phyloP scores from a whole-genome alignment of 2,329 filamentous ascomycete genomes.

The Magnaporthiopsis poae region DNA sequence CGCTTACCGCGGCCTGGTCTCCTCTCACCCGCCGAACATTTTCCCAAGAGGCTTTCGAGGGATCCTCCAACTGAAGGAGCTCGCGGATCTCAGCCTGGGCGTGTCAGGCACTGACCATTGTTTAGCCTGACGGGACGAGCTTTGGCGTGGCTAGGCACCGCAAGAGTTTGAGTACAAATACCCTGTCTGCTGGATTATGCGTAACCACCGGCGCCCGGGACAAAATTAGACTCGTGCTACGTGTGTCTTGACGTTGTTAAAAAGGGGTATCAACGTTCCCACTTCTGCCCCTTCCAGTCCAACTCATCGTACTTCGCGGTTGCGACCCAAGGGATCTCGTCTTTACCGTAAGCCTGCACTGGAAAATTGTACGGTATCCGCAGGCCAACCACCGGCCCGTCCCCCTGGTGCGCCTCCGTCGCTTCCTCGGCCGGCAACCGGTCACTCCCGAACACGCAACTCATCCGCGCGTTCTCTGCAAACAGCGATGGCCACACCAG shows the following conservation, averaged over 20 bases:
- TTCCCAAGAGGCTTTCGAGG: neutral
- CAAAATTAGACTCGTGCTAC: neutral
- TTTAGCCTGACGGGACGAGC: no score
- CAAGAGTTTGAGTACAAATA: neutral
- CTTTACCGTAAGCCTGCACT: constrained; percentile 50
- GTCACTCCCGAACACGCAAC: constrained; percentile 58
- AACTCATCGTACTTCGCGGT: constrained; percentile 47
- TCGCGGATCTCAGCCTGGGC: no score
- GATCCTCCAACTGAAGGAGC: neutral
- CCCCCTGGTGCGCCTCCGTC: constrained; percentile 13
- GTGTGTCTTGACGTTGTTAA: neutral
- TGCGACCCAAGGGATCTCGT: constrained; percentile 70
- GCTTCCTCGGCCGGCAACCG: constrained; percentile 26
- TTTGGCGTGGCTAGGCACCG: no score
- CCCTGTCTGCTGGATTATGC: neutral
- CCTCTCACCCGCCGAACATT: neutral
- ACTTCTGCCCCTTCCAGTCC: constrained; percentile 47
- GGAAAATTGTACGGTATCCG: constrained; percentile 79
- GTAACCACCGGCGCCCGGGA: neutral
- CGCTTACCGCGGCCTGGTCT: neutral
- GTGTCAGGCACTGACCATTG: no score
- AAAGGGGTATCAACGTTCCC: constrained; percentile 18
- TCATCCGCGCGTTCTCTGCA: constrained; percentile 46
- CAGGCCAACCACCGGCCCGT: constrained; percentile 48
- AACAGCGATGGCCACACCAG: constrained; percentile 65